These are phyloP conservation scores for Cryoendolithus antarcticus DNA, from an alignment of 2,329 filamentous ascomycete species.

Conservation along the genomic window DNA sequence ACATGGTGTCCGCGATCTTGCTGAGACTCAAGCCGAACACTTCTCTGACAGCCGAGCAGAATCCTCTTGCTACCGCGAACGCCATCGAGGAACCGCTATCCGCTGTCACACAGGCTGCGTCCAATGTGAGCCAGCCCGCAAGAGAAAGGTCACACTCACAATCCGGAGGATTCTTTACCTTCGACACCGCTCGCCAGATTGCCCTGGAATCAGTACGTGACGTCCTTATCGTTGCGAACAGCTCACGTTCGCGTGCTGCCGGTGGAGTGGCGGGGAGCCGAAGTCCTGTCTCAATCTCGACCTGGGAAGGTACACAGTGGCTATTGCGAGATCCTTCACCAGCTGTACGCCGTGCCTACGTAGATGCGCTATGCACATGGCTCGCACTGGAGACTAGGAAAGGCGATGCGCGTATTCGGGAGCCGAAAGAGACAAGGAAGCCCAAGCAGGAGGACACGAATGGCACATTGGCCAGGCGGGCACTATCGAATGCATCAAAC, in stretches of 20 bases:
- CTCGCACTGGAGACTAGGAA: conserved; percentile 33
- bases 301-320: conserved; percentile 97
- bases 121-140: conserved; percentile 30
- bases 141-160: conserved; percentile 34
- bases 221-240: conserved; percentile 70
- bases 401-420: conserved; percentile 15
- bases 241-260: conserved; percentile 8
- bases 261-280: conserved; percentile 37
- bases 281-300: conserved; percentile 57
- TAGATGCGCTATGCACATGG: conserved; percentile 74
- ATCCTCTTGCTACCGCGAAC: conserved; percentile 33
- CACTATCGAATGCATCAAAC: conserved; percentile 58
- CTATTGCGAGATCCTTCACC: conserved; percentile 69
- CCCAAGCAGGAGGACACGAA: conserved; percentile 25
- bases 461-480: conserved; percentile 42
- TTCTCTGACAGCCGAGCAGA: conserved; percentile 10
- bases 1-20: conserved; percentile 80
- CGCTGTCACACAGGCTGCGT: conserved; percentile 36
- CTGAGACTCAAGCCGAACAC: conserved; percentile 57
- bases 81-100: conserved; percentile 39
- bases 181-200: conserved; percentile 46
- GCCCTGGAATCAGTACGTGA: conserved; percentile 71
- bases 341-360: conserved; percentile 71
- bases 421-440: conserved; percentile 17
- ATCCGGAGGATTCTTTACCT: conserved; percentile 49